Evolutionary conservation across 768 basidiomycete species (phyloP).

Genomic region (Agaricus sinodeliciosus): DNA sequence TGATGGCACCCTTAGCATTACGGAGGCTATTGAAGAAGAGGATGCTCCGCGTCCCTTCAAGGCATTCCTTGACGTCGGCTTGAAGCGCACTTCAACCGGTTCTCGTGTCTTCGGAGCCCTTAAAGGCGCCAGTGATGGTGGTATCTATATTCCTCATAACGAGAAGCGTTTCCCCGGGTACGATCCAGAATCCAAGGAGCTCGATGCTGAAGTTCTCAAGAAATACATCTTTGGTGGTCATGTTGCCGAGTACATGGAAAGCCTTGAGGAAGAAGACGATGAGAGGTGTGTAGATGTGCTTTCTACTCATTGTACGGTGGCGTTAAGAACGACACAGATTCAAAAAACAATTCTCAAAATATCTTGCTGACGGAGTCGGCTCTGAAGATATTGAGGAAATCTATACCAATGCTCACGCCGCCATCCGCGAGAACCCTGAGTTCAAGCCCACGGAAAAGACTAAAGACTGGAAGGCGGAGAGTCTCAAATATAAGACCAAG

Average conservation of each 20-base stretch:
- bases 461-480: constrained; percentile 88
- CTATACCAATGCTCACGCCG: constrained; percentile 86
- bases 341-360: constrained; percentile 95
- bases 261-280: constrained; percentile 98
- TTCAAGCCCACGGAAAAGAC: constrained; percentile 89
- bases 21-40: constrained; percentile 84
- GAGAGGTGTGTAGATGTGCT: constrained; percentile 55
- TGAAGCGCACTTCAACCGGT: constrained; percentile 96
- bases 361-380: constrained; percentile 92
- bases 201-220: constrained; percentile 91
- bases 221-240: constrained; percentile 98
- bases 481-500: constrained; percentile 56
- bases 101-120: constrained; percentile 96
- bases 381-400: constrained; percentile 98
- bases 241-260: constrained; percentile 99
- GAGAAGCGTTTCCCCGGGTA: constrained; percentile 98
- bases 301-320: neutral
- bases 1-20: constrained; percentile 76
- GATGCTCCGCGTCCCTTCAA: constrained; percentile 99
- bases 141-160: constrained; percentile 96
- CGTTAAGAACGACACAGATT: constrained; percentile 44
- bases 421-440: constrained; percentile 90
- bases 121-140: constrained; percentile 98
- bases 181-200: constrained; percentile 86
- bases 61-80: constrained; percentile 95